Conservation (phyloP, 1,284 basidiomycete species). For the Cutaneotrichosporon arboriforme region DNA sequence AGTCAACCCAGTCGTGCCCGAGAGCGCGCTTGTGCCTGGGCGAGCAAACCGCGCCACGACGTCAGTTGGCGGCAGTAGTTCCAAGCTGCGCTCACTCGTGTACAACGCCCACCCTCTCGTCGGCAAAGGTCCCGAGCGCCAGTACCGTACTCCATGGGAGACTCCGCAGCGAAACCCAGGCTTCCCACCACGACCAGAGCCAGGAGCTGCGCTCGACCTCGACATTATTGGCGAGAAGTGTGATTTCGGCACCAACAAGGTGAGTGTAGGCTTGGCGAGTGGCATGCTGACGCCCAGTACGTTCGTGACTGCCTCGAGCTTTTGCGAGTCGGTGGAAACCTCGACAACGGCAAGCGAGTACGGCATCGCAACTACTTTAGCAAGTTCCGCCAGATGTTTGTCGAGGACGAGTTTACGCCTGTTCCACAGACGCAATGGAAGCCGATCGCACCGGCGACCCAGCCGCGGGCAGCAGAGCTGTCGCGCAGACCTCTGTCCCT, state of each 20-base stretch:
- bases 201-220: conserved; percentile 75
- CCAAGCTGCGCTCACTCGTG: conserved; percentile 23
- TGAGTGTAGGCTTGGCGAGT: conserved; percentile 32
- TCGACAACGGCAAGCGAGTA: conserved; percentile 59
- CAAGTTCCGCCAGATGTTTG: conserved; percentile 62
- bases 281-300: conserved; percentile 52
- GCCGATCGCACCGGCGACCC: conserved; percentile 11
- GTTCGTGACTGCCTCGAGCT: conserved; percentile 72
- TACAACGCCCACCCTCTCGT: conserved; percentile 42
- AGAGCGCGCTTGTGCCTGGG: conserved; percentile 31
- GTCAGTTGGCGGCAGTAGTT: neutral
- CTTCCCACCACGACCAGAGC: conserved; percentile 69
- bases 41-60: neutral
- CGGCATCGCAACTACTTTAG: conserved; percentile 57
- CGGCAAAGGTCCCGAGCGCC: conserved; percentile 67
- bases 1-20: conserved; percentile 61
- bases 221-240: conserved; percentile 84
- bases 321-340: conserved; percentile 59
- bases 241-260: conserved; percentile 75
- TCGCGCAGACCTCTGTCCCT: conserved; percentile 38
- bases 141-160: conserved; percentile 67
- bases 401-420: conserved; percentile 9
- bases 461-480: conserved; percentile 20
- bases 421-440: conserved; percentile 3
- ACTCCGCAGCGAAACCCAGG: conserved; percentile 30